Conservation (phyloP, 1,284 basidiomycete species). For the Apiotrichum laibachii region DNA sequence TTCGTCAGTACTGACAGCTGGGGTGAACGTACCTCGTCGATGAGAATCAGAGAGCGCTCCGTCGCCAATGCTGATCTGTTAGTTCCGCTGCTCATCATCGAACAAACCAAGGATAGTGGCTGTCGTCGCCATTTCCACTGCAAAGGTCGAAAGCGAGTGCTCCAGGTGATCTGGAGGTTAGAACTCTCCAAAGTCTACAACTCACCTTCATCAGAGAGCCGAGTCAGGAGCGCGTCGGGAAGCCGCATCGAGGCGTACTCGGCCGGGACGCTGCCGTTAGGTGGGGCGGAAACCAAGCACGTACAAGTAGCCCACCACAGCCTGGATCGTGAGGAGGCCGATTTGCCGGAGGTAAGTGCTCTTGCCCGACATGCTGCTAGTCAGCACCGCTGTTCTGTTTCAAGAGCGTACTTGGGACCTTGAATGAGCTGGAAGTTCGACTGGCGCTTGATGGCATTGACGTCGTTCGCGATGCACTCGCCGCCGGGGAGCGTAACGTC, state of each 20-base stretch:
- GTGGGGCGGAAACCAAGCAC: conserved; percentile 12
- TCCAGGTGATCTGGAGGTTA: conserved; percentile 58
- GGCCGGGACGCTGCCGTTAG: conserved; percentile 64
- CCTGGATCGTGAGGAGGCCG: conserved; percentile 77
- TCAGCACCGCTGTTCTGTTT: no score
- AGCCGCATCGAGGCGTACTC: conserved; percentile 82
- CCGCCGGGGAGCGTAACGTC: conserved; percentile 69
- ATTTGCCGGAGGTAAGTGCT: conserved; percentile 88
- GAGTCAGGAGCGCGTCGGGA: conserved; percentile 76
- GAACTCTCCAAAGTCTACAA: background rate
- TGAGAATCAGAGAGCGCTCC: conserved; percentile 67
- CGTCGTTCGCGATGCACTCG: conserved; percentile 76
- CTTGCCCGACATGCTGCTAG: conserved; percentile 79
- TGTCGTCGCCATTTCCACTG: conserved; percentile 83
- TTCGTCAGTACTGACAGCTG: conserved; percentile 18
- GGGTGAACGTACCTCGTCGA: conserved; percentile 75
- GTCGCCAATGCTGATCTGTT: conserved; percentile 81
- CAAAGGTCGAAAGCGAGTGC: conserved; percentile 84
- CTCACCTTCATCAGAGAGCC: conserved; percentile 77
- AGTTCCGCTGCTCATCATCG: no score
- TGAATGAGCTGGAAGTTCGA: conserved; percentile 84
- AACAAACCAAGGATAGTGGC: conserved; percentile 75
- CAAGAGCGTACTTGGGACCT: conserved; percentile 67
- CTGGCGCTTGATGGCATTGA: conserved; percentile 61
- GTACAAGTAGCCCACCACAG: conserved; percentile 78